Percentiles rank a stretch among this genome's conserved stretches.
Conservation (phyloP, 371 early-diverging fungal species). For the Mucor mucedo region DNA sequence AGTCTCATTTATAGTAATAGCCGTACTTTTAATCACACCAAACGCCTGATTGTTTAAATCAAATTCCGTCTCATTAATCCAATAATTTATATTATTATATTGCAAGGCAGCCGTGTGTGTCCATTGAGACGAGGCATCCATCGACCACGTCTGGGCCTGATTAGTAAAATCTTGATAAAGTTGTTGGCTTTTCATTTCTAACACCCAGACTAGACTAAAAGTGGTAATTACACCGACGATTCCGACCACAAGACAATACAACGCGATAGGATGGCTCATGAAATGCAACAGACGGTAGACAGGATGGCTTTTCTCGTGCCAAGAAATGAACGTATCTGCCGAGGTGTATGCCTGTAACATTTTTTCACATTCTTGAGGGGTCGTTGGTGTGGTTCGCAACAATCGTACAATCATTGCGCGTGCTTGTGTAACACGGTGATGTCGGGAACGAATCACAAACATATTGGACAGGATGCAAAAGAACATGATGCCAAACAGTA, state of each 20-base stretch:
- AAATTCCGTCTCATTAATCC: constrained; percentile 34
- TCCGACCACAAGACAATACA: constrained; percentile 38
- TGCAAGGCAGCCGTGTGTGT: not conserved
- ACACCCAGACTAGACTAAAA: not conserved
- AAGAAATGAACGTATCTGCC: not conserved
- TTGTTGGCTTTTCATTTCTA: not conserved
- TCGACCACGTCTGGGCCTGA: constrained; percentile 8
- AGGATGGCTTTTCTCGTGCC: not conserved
- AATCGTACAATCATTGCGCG: constrained; percentile 3
- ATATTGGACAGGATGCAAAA: not conserved
- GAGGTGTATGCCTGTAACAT: constrained; percentile 4
- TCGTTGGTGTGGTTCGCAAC: not conserved
- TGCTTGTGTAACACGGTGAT: constrained; percentile 7
- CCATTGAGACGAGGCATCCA: constrained; percentile 14
- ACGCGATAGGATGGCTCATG: constrained; percentile 32
- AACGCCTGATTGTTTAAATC: constrained; percentile 35
- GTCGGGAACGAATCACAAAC: constrained; percentile 1
- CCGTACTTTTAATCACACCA: constrained; percentile 27
- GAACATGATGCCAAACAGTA: not conserved
- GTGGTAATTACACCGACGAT: constrained; percentile 26
- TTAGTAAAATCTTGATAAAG: constrained; percentile 1
- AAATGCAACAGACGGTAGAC: constrained; percentile 21
- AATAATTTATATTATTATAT: constrained; percentile 26
- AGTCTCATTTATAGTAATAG: constrained; percentile 36
- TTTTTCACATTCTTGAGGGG: not conserved